These are phyloP conservation scores for Sporothrix curviconia DNA, from an alignment of 2,329 filamentous ascomycete species.

Conservation along the genomic window DNA sequence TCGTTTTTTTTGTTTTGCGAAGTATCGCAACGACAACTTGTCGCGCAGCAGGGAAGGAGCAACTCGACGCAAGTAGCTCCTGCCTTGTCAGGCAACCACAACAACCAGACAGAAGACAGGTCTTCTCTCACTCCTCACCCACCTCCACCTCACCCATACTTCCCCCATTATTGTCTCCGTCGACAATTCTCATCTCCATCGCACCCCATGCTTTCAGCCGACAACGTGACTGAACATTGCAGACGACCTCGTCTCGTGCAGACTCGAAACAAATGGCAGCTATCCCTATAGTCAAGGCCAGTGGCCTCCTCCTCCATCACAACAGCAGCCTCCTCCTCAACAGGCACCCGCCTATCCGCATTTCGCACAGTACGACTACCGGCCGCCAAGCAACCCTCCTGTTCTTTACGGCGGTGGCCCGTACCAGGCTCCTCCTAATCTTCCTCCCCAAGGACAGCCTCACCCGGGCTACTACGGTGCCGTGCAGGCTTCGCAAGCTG, in stretches of 20 bases:
- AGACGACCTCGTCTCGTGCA: neutral
- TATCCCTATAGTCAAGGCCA: constrained; percentile 31
- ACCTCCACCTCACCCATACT: too few relatives aligned
- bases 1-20: neutral
- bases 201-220: neutral
- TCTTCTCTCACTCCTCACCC: too few relatives aligned
- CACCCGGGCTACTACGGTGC: constrained; percentile 23
- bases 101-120: neutral
- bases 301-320: constrained; percentile 16
- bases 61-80: neutral
- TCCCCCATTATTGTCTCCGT: too few relatives aligned
- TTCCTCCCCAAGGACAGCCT: neutral
- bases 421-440: neutral
- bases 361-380: constrained; percentile 21
- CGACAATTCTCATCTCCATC: neutral
- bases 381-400: constrained; percentile 8
- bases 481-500: constrained; percentile 30
- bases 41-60: neutral
- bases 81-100: neutral
- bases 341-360: neutral
- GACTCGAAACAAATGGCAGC: constrained; percentile 31
- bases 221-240: neutral
- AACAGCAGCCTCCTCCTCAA: neutral
- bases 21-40: too few relatives aligned
- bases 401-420: neutral